Evolutionary conservation across 106 monocot species (phyloP).

Genomic region (Apostasia shenzhenica): DNA sequence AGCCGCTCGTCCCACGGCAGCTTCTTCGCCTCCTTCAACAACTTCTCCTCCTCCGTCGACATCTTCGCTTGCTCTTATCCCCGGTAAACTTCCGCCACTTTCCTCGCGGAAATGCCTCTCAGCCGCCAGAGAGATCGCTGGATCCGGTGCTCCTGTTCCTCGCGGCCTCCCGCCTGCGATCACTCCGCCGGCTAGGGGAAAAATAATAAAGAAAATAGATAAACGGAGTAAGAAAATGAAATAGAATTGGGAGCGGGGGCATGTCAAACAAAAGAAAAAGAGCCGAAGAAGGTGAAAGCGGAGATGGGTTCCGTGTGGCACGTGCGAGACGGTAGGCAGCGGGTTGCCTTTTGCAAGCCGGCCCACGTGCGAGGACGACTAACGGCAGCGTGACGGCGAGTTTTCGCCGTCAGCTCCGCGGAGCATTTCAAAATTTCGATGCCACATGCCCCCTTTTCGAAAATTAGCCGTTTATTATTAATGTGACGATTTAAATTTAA

Average conservation of each 20-base stretch:
- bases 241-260: not conserved
- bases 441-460: too few relatives aligned
- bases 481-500: too few relatives aligned
- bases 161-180: conserved; percentile 5
- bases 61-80: conserved; percentile 18
- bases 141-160: not conserved
- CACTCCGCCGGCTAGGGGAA: conserved; percentile 11
- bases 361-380: conserved; percentile 5
- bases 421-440: too few relatives aligned
- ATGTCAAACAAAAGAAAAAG: conserved; percentile 2
- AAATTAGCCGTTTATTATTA: too few relatives aligned
- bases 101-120: not conserved
- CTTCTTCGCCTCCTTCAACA: conserved; percentile 99
- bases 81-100: not conserved
- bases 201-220: not conserved
- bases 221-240: conserved; percentile 7
- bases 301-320: conserved; percentile 21
- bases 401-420: too few relatives aligned
- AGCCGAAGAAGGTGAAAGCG: not conserved
- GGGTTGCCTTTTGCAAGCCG: conserved; percentile 18
- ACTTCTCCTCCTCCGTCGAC: conserved; percentile 99
- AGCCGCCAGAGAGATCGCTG: not conserved
- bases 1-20: conserved; percentile 97
- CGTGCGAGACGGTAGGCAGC: conserved; percentile 42
- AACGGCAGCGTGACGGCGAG: not conserved